phyloP scores from a whole-genome alignment of 1,284 basidiomycete genomes.

The Fomitopsis palustris region DNA sequence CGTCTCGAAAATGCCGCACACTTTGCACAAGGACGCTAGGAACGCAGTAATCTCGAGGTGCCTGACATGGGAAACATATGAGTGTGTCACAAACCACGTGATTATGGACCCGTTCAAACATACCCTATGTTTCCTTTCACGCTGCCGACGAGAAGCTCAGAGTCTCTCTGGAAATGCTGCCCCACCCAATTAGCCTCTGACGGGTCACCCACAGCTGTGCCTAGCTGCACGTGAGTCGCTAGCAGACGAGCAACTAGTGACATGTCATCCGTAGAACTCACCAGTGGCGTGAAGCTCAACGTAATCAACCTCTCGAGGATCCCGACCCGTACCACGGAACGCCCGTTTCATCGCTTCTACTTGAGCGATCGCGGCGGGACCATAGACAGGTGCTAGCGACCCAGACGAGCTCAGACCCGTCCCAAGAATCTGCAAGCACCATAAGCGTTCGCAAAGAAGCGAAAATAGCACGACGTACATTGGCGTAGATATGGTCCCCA shows the following conservation, averaged over 20 bases:
- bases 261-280: constrained; percentile 6
- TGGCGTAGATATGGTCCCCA: constrained; percentile 24
- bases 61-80: no score
- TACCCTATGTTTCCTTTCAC: constrained; percentile 49
- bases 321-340: constrained; percentile 23
- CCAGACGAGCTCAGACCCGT: constrained; percentile 38
- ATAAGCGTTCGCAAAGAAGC: neutral
- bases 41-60: constrained; percentile 41
- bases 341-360: constrained; percentile 31
- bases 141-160: constrained; percentile 36
- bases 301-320: constrained; percentile 41
- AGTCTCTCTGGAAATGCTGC: constrained; percentile 27
- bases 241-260: no score
- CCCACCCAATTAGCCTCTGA: constrained; percentile 48
- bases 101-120: constrained; percentile 7
- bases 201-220: constrained; percentile 45
- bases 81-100: constrained; percentile 39
- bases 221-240: constrained; percentile 20
- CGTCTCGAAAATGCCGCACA: constrained; percentile 34
- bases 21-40: constrained; percentile 40
- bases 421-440: constrained; percentile 33
- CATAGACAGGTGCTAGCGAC: constrained; percentile 31
- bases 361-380: constrained; percentile 37
- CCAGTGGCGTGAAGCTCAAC: constrained; percentile 49
- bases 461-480: constrained; percentile 11